phyloP scores from a whole-genome alignment of 768 basidiomycete genomes.

The Sutorius australiensis region DNA sequence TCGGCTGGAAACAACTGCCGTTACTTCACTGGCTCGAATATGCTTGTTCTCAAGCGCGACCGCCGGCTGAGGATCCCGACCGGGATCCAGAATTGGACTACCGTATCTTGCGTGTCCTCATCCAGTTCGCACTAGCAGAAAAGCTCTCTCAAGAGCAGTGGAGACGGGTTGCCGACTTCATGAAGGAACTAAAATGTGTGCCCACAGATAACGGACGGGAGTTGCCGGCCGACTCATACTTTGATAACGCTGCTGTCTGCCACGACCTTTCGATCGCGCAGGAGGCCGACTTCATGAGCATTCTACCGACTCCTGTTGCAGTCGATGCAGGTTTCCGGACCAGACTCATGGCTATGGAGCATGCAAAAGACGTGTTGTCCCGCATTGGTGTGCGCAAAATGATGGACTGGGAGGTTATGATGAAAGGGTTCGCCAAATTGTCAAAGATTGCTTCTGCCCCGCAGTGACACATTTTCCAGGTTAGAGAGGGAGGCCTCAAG shows the following conservation, averaged over 20 bases:
- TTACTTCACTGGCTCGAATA: constrained; percentile 68
- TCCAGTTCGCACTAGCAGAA: constrained; percentile 77
- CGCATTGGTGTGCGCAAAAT: constrained; percentile 35
- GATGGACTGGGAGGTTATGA: constrained; percentile 11
- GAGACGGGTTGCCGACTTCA: constrained; percentile 46
- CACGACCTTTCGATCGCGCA: constrained; percentile 8
- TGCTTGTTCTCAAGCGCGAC: constrained; percentile 42
- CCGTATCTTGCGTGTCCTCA: constrained; percentile 56
- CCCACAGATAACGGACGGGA: constrained; percentile 74
- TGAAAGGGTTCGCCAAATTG: constrained; percentile 27
- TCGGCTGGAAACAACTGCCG: constrained; percentile 74
- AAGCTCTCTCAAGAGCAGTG: constrained; percentile 45
- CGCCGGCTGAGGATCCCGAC: not conserved
- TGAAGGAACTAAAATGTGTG: constrained; percentile 56
- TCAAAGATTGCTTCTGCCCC: constrained; percentile 39
- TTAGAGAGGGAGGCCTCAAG: constrained; percentile 8
- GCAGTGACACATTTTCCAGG: not conserved
- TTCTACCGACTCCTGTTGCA: not conserved
- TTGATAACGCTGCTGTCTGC: constrained; percentile 80
- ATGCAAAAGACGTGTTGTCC: constrained; percentile 3
- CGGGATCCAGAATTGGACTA: constrained; percentile 40
- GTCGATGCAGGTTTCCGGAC: not conserved
- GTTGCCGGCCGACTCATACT: constrained; percentile 68
- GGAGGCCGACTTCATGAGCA: not conserved
- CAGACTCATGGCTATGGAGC: not conserved